Evolutionary conservation across 768 basidiomycete genomes (phyloP).

Genomic region (Lepiota venenata): DNA sequence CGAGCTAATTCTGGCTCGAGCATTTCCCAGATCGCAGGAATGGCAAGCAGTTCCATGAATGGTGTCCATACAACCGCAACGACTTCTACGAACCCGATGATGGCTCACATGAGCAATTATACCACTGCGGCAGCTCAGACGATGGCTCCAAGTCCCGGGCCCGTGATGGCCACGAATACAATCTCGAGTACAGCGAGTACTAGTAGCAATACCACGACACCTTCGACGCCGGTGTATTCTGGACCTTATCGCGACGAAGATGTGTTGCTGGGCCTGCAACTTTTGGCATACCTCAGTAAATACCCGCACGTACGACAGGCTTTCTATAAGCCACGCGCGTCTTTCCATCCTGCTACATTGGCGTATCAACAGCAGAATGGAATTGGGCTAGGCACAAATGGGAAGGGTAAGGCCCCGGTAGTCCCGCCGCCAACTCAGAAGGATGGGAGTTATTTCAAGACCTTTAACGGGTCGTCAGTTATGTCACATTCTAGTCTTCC

Average conservation of each 20-base stretch:
- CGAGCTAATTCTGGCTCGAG: neutral
- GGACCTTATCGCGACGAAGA: constrained; percentile 94
- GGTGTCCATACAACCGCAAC: neutral
- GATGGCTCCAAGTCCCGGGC: constrained; percentile 7
- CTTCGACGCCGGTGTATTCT: constrained; percentile 25
- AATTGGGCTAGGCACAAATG: constrained; percentile 18
- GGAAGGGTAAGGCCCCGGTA: constrained; percentile 45
- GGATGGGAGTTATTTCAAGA: constrained; percentile 11
- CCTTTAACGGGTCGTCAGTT: constrained; percentile 8
- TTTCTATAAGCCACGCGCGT: constrained; percentile 84
- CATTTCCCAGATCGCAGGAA: neutral
- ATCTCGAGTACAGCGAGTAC: constrained; percentile 15
- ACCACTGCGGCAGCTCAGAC: constrained; percentile 2
- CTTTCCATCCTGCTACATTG: constrained; percentile 76
- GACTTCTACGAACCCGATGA: neutral
- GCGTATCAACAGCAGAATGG: constrained; percentile 22
- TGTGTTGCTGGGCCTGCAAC: constrained; percentile 84
- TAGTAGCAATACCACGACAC: constrained; percentile 24
- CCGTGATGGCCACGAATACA: constrained; percentile 18
- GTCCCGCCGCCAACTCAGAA: constrained; percentile 9
- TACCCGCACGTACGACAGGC: constrained; percentile 96
- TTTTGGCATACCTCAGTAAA: constrained; percentile 95
- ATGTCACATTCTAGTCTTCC: constrained; percentile 3
- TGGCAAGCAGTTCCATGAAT: neutral
- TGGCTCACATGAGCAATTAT: neutral